Base-by-base conservation (phyloP, 257 asterid genomes). In the Striga asiatica region DNA sequence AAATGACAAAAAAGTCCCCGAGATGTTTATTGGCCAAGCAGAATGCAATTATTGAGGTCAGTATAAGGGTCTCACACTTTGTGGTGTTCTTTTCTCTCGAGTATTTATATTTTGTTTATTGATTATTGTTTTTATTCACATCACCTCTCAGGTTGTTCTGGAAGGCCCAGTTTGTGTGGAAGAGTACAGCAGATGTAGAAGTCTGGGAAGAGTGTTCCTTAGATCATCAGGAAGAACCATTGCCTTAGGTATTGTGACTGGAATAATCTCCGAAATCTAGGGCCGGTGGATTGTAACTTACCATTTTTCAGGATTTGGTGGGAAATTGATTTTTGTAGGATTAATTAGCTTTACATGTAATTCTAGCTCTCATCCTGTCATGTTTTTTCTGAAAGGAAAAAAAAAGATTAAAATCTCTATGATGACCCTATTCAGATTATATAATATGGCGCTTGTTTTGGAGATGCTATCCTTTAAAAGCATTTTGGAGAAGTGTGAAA, bases 21-120 rank as follows among this genome's bases (percentile, higher is more conserved):
- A 82, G 95, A 67, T 77, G 82, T 75, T 69, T 92, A 57, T 21
- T 82, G 64, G 57, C 99, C 60, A 92, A 88, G 78, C 94, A 92
- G 73, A 88, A 78, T 60, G 99, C 97, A 8, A 25, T 81, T 10
- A 59, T 92, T 54, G 99, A 84, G 99, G 99, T 92, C 66, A 43
- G 81, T 64, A 22, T 28, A 29, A 3, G 0, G 35, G 23, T 13
- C 48, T 22, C 19, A 5, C 22, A 8, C 13, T 43, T 27, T 27
- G 9, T 43, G 25, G 8, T 43, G 25, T 43, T 5, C 3, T 12
- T 17, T 8, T 25, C n/a, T n/a, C n/a, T n/a, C n/a, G n/a, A n/a
- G n/a, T n/a, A n/a, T 52, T 13, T 29, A 10, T 24, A 2, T 2
- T 25, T 27, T 16, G 32, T 37, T 16, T 28, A 34, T 46, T 18